A percentile compares a stretch with the other conserved stretches of the same genome.
Conservation (phyloP, 371 early-diverging fungal genomes). For the Saksenaea oblongispora region DNA sequence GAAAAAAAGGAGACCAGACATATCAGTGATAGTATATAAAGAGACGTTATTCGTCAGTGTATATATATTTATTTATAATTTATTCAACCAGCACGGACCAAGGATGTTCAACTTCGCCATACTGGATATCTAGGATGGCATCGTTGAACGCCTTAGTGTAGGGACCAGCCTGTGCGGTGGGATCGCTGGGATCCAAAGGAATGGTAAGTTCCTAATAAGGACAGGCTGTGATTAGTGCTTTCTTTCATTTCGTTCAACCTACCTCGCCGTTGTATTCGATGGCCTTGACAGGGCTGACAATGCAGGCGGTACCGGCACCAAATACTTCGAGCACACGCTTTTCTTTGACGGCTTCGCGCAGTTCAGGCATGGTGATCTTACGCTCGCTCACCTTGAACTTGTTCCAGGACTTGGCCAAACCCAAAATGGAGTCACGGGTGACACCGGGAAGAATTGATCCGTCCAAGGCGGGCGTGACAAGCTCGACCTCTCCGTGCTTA, state of each 20-base stretch:
- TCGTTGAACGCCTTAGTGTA: slow-evolving; percentile 84
- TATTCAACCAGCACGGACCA: slow-evolving; percentile 72
- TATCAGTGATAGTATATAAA: not conserved
- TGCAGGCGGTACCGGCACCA: slow-evolving; percentile 96
- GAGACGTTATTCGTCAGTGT: not conserved
- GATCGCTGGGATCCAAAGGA: slow-evolving; percentile 88
- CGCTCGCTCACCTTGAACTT: slow-evolving; percentile 92
- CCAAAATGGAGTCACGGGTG: slow-evolving; percentile 93
- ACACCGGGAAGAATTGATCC: slow-evolving; percentile 97
- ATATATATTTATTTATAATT: slow-evolving; percentile 1
- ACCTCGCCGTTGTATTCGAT: slow-evolving; percentile 70
- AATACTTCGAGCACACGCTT: slow-evolving; percentile 79
- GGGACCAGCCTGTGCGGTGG: slow-evolving; percentile 86
- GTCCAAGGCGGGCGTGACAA: slow-evolving; percentile 92
- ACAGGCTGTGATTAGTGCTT: not conserved
- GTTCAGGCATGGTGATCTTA: slow-evolving; percentile 81
- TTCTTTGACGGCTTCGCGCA: slow-evolving; percentile 74
- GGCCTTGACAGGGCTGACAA: slow-evolving; percentile 90
- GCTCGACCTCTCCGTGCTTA: slow-evolving; percentile 76
- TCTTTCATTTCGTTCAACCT: not conserved
- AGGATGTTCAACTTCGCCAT: slow-evolving; percentile 79
- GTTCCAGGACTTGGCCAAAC: slow-evolving; percentile 80
- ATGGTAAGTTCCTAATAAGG: slow-evolving; percentile 60
- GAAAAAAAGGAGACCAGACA: not conserved
- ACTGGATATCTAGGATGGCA: slow-evolving; percentile 92